Base-by-base conservation (phyloP, 495 filamentous ascomycete species). In the Hypoxylon crocopeplum region DNA sequence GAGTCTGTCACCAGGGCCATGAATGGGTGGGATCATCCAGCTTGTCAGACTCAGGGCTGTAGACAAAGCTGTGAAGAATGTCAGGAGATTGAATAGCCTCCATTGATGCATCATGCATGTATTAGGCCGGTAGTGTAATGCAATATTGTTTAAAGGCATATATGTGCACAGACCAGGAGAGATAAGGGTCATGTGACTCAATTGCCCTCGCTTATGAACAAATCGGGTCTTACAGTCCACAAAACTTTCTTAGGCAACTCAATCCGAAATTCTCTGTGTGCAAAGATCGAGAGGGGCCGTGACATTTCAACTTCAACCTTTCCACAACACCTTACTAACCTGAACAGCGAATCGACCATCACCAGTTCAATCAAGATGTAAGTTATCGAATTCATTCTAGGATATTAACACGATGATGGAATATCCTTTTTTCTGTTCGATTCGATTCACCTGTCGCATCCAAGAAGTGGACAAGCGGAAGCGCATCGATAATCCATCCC, bases 341-440 rank as follows among this genome's bases (percentile, higher is more conserved):
- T 54, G 46, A 45, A 62, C 57, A 69, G 68, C 65, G 56, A 59
- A 57, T 16, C 12, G 68, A 63, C 69, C 68, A 69, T 71, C 68
- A 61, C 40, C 66, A 45, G 27, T 45, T 48, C 33, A 53, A 25
- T 69, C 70, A 73, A 69, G 70, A 73, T 73, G 70, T 73, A 64
- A 73, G 70, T 69, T 48, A 38, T 13, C 37, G 20, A n/a, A n/a
- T n/a, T n/a, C n/a, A n/a, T n/a, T n/a, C n/a, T n/a, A n/a, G n/a
- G n/a, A n/a, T n/a, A n/a, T n/a, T n/a, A n/a, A n/a, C n/a, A n/a
- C n/a, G n/a, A n/a, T n/a, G 44, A 44, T 48, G 36, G 12, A 40
- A 12, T 7, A 36, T n/a, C n/a, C n/a, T 11, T 24, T 29, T 29
- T 22, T 22, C 19, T 27, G 8, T 11, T 15, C 34, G 15, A 29